Evolutionary conservation across 139 green algal species (phyloP), one percentile per base, ranked within the genome.

Genomic region (Diplosphaera chodatii): DNA sequence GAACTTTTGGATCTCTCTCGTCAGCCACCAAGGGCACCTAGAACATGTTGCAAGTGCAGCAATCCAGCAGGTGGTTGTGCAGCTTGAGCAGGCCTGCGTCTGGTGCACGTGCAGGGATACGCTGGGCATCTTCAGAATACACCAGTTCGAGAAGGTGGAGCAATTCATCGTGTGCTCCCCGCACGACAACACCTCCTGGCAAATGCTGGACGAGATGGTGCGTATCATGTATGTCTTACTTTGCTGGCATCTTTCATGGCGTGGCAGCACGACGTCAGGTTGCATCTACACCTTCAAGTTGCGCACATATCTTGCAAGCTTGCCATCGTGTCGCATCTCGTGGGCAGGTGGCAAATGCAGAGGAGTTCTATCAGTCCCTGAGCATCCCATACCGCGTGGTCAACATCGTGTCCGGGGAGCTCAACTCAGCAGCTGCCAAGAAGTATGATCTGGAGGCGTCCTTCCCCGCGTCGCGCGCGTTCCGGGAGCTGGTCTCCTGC

Each of bases 401-500:
- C 15, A 97, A 97, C 87, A 99, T 99, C 67, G 96, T 99, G 40
- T 93, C 81, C 2, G 95, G 95, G 1, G 96, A 95, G 79, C 84
- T 99, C 13, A 99, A 99, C 84, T 91, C 97, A 72, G 94, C 95
- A 16, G 96, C 96, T 5, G 90, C 94, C 40, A 99, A 99, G 78
- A 99, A 99, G 87, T 99, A 97, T 72, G 94, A 99, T 79, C 78
- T 99, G 76, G 95, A 99, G 82, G 96, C 96, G 25, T 99, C 91
- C 91, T 99, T 99, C 84, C 96, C 96, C 8, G 92, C 90, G 32
- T 90, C 79, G 63, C 85, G 90, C 68, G 91, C 89, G 1, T 96
- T 87, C 85, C 78, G 96, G 1, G 96, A 99, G 82, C 89, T 99
- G 32, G 96, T 99, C 16, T 98, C 92, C 15, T 98, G 92, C 89